phyloP scores from a whole-genome alignment of 176 grass and related monocot species.

The Carex pumila region DNA sequence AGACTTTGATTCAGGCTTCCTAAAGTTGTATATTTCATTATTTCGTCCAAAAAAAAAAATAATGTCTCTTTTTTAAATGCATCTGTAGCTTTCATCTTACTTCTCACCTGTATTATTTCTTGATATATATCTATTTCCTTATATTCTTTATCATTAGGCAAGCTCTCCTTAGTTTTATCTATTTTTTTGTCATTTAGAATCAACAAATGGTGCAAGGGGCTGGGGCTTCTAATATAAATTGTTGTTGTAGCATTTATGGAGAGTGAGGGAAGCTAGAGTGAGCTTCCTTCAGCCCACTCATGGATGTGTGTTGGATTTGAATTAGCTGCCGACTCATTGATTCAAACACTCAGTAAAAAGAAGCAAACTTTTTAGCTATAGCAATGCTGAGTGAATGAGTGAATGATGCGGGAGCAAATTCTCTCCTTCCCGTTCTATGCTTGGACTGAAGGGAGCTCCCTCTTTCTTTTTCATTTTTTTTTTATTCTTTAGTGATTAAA shows the following conservation, averaged over 20 bases:
- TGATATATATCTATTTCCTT: background rate
- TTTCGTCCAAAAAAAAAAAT: background rate
- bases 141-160: background rate
- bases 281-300: slow-evolving; percentile 42
- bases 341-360: slow-evolving; percentile 31
- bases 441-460: slow-evolving; percentile 57
- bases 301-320: slow-evolving; percentile 26
- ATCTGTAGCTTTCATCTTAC: background rate
- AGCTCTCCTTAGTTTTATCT: background rate
- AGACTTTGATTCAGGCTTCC: background rate
- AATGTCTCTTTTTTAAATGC: background rate
- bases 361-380: background rate
- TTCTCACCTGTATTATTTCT: background rate
- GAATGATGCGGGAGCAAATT: slow-evolving; percentile 48
- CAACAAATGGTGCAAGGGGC: background rate
- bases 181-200: background rate
- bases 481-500: background rate
- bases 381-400: slow-evolving; percentile 28
- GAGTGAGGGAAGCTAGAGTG: background rate
- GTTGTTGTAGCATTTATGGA: background rate
- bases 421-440: slow-evolving; percentile 35
- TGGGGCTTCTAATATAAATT: background rate
- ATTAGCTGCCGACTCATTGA: slow-evolving; percentile 50
- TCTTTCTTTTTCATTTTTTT: slow-evolving; percentile 25
- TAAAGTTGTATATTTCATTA: background rate